Evolutionary conservation across 306 rosid species (phyloP), one percentile per base, ranked within the genome.

Genomic region (Cucumis hystrix): DNA sequence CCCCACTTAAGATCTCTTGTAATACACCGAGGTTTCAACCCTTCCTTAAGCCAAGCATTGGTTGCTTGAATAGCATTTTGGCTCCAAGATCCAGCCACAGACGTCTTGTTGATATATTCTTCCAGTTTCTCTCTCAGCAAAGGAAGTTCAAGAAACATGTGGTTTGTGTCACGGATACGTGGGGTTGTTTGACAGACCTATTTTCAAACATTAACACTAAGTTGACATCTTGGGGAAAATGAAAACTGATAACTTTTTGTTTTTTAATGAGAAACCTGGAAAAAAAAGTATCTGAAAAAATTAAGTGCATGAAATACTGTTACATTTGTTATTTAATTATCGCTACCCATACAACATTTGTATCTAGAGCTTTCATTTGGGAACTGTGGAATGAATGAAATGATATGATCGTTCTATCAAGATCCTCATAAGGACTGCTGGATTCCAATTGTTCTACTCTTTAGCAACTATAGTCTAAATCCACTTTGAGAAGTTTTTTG

Each of bases 1-100:
- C 99, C 99, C 99, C 99, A 95, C 85, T 95, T 92, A 73, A 95
- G 86, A 88, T 95, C 99, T 81, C 97, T 86, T 18, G 97, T 95
- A 75, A 95, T 95, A 77, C 99, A 95, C 18, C 99, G 86, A 55
- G 83, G 88, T 84, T 80, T 90, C 60, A 95, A 81, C 79, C 99
- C 99, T 81, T 91, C 97, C 83, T 75, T 89, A 35, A 90, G 95
- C 97, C 99, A 95, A 10, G 97, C 89, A 83, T 88, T 55, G 77
- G 99, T 95, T 30, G 92, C 80, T 84, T 95, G 99, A 76, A 90
- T 83, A 45, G 99, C 99, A 88, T 95, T 95, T 82, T 89, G 97
- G 84, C 97, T 95, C 99, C 99, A 95, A 56, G 81, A 79, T 23
- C 99, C 99, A 4, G 65, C 96, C 81, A 92, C 96, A 35, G 96